Evolutionary conservation across 768 basidiomycete species (phyloP).

Genomic region (Kwoniella mangroviensis): DNA sequence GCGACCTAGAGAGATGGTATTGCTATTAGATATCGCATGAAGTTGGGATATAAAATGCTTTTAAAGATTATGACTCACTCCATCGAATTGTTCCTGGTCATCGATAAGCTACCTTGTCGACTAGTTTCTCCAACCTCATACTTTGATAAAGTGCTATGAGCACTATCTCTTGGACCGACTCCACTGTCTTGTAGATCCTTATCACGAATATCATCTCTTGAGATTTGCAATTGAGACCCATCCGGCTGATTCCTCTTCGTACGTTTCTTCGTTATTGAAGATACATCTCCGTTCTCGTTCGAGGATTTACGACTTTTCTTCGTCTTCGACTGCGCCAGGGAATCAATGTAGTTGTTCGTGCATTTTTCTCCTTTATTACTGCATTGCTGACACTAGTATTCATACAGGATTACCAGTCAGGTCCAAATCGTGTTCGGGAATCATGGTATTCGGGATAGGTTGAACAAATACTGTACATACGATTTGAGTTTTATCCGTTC

Average conservation of each 20-base stretch:
- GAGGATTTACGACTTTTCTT: conserved; percentile 22
- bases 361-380: conserved; percentile 30
- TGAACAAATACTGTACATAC: conserved; percentile 22
- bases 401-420: neutral
- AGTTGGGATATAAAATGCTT: neutral
- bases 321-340: conserved; percentile 32
- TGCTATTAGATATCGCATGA: neutral
- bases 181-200: neutral
- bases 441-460: neutral
- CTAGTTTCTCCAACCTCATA: conserved; percentile 17
- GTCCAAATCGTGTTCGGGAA: neutral
- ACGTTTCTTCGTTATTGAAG: neutral
- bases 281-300: conserved; percentile 13
- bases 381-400: conserved; percentile 44
- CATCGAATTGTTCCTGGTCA: conserved; percentile 2
- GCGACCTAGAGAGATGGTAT: neutral
- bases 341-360: conserved; percentile 43
- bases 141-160: neutral
- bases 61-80: conserved; percentile 16
- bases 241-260: neutral
- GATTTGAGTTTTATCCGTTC: conserved; percentile 27
- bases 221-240: neutral
- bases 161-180: neutral
- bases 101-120: conserved; percentile 10
- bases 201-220: neutral